Conservation (phyloP, 2,329 filamentous ascomycete genomes). For the Fusarium sp. region DNA sequence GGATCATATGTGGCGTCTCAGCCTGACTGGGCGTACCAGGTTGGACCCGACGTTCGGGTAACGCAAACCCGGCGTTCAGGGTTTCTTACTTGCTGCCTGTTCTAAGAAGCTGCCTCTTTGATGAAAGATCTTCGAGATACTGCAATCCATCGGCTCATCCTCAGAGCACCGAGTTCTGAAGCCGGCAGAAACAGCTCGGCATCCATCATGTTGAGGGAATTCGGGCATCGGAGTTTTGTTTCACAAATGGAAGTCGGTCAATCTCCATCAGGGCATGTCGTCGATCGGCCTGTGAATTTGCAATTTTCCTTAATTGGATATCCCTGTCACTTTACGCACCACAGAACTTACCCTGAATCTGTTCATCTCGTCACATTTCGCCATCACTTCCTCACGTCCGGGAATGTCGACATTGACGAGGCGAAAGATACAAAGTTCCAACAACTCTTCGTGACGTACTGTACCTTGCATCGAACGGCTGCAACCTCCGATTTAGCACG, state of each 20-base stretch:
- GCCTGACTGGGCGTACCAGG: conserved; percentile 4
- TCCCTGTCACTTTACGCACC: conserved; percentile 5
- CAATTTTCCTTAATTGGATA: conserved; percentile 6
- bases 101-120: conserved; percentile 15
- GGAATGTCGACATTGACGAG: not conserved
- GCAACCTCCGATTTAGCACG: conserved; percentile 8
- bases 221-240: conserved; percentile 3
- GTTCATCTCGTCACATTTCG: not conserved
- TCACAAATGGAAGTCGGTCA: conserved; percentile 27
- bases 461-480: conserved; percentile 11
- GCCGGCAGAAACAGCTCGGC: conserved; percentile 7
- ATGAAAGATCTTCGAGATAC: conserved; percentile 19
- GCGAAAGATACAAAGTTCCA: conserved; percentile 1
- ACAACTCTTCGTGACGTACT: conserved; percentile 15
- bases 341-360: not conserved
- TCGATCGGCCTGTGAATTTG: conserved; percentile 10
- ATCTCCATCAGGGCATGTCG: conserved; percentile 6
- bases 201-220: conserved; percentile 10
- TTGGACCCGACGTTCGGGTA: conserved; percentile 20
- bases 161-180: conserved; percentile 21
- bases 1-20: conserved; percentile 13
- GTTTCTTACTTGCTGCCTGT: conserved; percentile 19
- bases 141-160: conserved; percentile 2
- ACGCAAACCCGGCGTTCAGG: not conserved
- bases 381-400: conserved; percentile 2